phyloP scores from a whole-genome alignment of 192 early-diverging fungal genomes.

The Geranomyces michiganensis region DNA sequence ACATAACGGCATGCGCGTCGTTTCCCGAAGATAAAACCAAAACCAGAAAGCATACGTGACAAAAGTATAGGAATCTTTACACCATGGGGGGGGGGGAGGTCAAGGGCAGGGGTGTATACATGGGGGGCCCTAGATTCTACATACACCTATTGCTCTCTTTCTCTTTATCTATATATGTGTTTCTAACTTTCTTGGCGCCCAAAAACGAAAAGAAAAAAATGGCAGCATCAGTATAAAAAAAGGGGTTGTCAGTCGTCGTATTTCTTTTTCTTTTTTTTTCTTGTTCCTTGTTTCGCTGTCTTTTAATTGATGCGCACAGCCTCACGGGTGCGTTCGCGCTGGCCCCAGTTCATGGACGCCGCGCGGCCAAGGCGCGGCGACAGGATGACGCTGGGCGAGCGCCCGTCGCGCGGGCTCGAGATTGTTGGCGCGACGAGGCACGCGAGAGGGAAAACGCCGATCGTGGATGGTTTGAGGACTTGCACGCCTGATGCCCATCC shows the following conservation, averaged over 20 bases:
- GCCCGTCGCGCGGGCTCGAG: constrained; percentile 2
- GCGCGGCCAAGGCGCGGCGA: not conserved
- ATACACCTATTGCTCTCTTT: too few relatives aligned
- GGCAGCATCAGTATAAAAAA: not conserved
- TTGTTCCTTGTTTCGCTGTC: not conserved
- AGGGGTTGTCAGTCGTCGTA: not conserved
- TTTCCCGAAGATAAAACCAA: too few relatives aligned
- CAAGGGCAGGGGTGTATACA: too few relatives aligned
- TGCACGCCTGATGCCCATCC: constrained; percentile 23
- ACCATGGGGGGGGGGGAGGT: too few relatives aligned
- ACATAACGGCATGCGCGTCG: too few relatives aligned
- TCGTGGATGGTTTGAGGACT: not conserved
- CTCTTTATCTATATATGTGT: too few relatives aligned
- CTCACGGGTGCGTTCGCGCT: constrained; percentile 4
- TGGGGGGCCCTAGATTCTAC: too few relatives aligned
- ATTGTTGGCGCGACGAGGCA: constrained; percentile 20
- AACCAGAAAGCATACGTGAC: too few relatives aligned
- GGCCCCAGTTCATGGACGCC: constrained; percentile 10
- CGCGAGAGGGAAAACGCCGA: constrained; percentile 29
- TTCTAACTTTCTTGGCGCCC: too few relatives aligned
- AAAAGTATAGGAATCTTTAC: too few relatives aligned
- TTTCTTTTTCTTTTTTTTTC: not conserved
- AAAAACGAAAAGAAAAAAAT: too few relatives aligned
- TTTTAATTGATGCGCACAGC: constrained; percentile 2
- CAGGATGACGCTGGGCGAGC: not conserved